These are phyloP conservation scores for Sclerotinia trifoliorum DNA, from an alignment of 2,329 filamentous ascomycete genomes.

Conservation along the genomic window DNA sequence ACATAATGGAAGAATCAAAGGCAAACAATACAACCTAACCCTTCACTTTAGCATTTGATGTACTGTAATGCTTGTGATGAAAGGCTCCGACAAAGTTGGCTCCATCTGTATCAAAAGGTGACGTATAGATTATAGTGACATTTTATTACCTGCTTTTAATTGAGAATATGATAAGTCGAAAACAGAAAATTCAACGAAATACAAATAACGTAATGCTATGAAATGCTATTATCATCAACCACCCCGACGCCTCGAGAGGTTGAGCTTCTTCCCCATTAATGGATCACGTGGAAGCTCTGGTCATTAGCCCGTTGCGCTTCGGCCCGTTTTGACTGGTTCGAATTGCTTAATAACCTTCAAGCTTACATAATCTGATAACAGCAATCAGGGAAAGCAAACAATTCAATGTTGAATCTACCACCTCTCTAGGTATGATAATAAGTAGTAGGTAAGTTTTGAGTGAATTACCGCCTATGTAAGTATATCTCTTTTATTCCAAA, in stretches of 20 bases:
- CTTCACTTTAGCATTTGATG: background rate
- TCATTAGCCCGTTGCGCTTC: background rate
- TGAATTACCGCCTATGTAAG: background rate
- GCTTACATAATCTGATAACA: background rate
- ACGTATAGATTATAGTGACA: background rate
- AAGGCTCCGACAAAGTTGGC: background rate
- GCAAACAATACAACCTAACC: background rate
- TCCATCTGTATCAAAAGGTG: background rate
- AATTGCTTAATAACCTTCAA: background rate
- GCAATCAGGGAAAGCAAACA: background rate
- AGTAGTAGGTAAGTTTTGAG: too few species aligned
- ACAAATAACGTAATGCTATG: too few species aligned
- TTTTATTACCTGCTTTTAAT: background rate
- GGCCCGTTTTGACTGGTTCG: conserved; percentile 1
- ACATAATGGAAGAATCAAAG: background rate
- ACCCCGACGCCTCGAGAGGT: too few species aligned
- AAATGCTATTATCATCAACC: too few species aligned
- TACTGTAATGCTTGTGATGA: background rate
- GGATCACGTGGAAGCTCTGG: conserved; percentile 5
- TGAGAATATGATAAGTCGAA: background rate
- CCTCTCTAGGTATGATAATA: too few species aligned
- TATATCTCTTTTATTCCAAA: background rate
- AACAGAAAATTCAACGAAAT: too few species aligned
- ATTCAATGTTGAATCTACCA: background rate
- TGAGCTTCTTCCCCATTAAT: background rate